Evolutionary conservation across 768 basidiomycete genomes (phyloP).

Genomic region (Zangia roseola): DNA sequence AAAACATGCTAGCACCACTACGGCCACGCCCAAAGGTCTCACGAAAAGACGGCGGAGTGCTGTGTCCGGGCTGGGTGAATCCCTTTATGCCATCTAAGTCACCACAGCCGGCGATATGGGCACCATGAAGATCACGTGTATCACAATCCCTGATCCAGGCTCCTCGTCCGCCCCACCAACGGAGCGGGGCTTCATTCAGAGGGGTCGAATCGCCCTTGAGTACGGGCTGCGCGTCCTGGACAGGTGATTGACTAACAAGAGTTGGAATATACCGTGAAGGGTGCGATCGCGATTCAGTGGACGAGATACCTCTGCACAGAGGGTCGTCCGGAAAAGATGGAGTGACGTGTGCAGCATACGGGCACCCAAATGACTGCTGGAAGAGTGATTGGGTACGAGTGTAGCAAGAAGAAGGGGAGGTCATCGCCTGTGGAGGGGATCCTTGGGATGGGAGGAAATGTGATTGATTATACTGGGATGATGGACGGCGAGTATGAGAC

Average conservation of each 20-base stretch:
- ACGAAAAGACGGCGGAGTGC: not conserved
- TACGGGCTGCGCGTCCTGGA: not conserved
- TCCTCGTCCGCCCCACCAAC: constrained; percentile 19
- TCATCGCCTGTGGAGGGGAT: not conserved
- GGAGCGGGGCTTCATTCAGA: constrained; percentile 17
- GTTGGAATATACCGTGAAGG: not conserved
- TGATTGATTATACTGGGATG: constrained; percentile 5
- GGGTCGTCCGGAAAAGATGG: not conserved
- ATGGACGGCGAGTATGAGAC: not conserved
- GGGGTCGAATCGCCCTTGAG: constrained; percentile 10
- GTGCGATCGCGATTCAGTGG: constrained; percentile 1
- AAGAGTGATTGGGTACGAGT: constrained; percentile 16
- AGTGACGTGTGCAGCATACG: not conserved
- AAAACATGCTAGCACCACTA: constrained; percentile 7
- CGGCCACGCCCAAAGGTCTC: constrained; percentile 4
- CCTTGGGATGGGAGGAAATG: constrained; percentile 2
- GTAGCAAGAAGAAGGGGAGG: constrained; percentile 9
- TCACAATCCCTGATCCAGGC: constrained; percentile 23
- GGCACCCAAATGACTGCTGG: constrained; percentile 12
- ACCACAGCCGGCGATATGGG: not conserved
- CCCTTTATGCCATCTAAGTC: not conserved
- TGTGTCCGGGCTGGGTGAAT: not conserved
- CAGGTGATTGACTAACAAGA: not conserved
- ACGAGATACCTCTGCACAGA: constrained; percentile 7
- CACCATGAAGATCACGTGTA: not conserved